Evolutionary conservation across 2,329 filamentous ascomycete genomes (phyloP), one percentile per base, ranked within the genome.

Genomic region (Clonostachys solani): DNA sequence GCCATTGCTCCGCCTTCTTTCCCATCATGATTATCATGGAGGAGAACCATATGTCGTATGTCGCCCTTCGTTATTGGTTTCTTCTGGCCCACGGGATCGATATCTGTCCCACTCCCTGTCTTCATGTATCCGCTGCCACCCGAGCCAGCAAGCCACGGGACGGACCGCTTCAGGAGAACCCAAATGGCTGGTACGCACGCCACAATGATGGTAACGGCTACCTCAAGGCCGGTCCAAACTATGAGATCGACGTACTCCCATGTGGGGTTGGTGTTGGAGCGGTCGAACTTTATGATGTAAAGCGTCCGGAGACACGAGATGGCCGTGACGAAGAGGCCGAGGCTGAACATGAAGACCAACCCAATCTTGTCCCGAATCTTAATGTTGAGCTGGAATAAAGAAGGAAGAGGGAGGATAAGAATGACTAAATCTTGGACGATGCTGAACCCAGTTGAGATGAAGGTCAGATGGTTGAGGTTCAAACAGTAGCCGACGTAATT

Each of bases 361-460:
- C 67, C 67, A 2, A 69, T 40, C 57, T 73, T 77, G 52, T 73
- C 72, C 40, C 67, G 64, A 16, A 58, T 57, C 12, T 62, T 62
- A 10, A 74, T 50, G 9, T 66, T 60, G 12, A 76, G 61, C 3
- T 64, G 53, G 3, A 61, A 51, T 6, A 77, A 49, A 40, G 64
- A 65, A 4, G 70, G 68, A 10, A 77, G 53, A 1, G 75, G 66
- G 5, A 78, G 55, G 3, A 59, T 45, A 44, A 77, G 62, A 9
- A 79, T 63, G 53, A 65, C 64, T 33, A 68, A 48, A 51, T 78
- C 76, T 23, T 74, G 65, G 5, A 60, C 60, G 16, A 75, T 72
- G 50, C 76, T 74, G 42, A 77, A 63, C 2, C 59, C 64, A 1
- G 72, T 68, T 35, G 68, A 70, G 18, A 65, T 57, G 56, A 72